These are phyloP conservation scores for Clavispora carvajalis DNA, from an alignment of 805 yeast genomes.

Conservation along the genomic window DNA sequence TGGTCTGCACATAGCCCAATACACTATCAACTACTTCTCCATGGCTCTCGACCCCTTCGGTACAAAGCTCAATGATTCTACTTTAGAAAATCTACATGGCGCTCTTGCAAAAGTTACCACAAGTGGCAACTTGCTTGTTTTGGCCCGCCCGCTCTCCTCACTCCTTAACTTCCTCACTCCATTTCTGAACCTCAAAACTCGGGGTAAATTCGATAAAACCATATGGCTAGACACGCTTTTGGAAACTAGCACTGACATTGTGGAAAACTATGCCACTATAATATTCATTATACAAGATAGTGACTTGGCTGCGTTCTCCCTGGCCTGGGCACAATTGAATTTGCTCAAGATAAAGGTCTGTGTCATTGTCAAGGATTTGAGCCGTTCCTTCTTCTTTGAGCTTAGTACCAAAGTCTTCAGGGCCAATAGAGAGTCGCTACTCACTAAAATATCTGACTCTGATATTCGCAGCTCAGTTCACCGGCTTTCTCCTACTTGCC, in stretches of 20 bases:
- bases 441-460: conserved; percentile 12
- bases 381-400: conserved; percentile 27
- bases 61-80: conserved; percentile 13
- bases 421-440: conserved; percentile 7
- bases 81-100: conserved; percentile 17
- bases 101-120: conserved; percentile 22
- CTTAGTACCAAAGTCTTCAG: conserved; percentile 3
- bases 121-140: conserved; percentile 21
- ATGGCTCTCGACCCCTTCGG: conserved; percentile 1
- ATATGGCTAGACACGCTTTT: conserved; percentile 10
- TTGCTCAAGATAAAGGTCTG: conserved; percentile 9
- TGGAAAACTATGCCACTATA: conserved; percentile 4
- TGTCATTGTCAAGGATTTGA: conserved; percentile 34
- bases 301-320: conserved; percentile 1
- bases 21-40: conserved; percentile 1
- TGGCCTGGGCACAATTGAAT: conserved; percentile 6
- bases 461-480: conserved; percentile 4
- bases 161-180: conserved; percentile 51
- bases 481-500: conserved; percentile 35
- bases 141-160: conserved; percentile 45
- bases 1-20: neutral
- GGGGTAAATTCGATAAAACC: conserved; percentile 37
- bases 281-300: neutral
- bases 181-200: conserved; percentile 46
- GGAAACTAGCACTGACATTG: conserved; percentile 1